These are phyloP conservation scores for Lithospermum erythrorhizon DNA, from an alignment of 257 asterid genomes.

Conservation along the genomic window DNA sequence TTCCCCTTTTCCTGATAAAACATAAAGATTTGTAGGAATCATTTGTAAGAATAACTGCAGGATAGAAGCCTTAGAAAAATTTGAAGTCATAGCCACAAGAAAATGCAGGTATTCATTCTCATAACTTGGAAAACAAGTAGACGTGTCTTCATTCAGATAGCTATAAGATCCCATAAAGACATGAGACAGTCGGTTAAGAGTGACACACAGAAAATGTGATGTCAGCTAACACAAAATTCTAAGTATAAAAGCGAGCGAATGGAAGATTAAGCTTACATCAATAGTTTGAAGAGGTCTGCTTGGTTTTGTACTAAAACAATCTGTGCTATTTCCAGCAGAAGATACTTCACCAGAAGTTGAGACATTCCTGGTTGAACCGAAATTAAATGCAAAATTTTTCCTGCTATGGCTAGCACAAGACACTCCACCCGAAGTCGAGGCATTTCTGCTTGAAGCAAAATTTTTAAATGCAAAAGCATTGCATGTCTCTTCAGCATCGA, in stretches of 20 bases:
- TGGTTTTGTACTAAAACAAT: slow-evolving; percentile 1
- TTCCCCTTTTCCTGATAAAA: slow-evolving; percentile 19
- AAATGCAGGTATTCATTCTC: background rate
- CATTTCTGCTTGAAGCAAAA: slow-evolving; percentile 19
- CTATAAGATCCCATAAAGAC: background rate
- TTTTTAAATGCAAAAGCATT: slow-evolving; percentile 61
- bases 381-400: slow-evolving; percentile 15
- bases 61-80: background rate
- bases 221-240: too few species aligned
- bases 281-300: slow-evolving; percentile 12
- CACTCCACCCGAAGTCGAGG: slow-evolving; percentile 14
- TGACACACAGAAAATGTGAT: background rate
- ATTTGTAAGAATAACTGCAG: background rate
- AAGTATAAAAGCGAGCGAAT: background rate
- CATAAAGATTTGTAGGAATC: background rate
- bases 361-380: slow-evolving; percentile 13
- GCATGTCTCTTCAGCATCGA: slow-evolving; percentile 96
- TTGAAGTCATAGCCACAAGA: background rate
- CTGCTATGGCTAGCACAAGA: slow-evolving; percentile 16
- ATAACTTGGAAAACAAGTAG: too few species aligned
- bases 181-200: background rate
- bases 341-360: slow-evolving; percentile 15
- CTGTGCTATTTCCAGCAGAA: slow-evolving; percentile 13
- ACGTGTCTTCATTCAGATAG: too few species aligned
- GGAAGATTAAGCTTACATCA: slow-evolving; percentile 14